Evolutionary conservation across 2,329 filamentous ascomycete species (phyloP), one percentile per base, ranked within the genome.

Genomic region (Arthrobotrys sinensis): DNA sequence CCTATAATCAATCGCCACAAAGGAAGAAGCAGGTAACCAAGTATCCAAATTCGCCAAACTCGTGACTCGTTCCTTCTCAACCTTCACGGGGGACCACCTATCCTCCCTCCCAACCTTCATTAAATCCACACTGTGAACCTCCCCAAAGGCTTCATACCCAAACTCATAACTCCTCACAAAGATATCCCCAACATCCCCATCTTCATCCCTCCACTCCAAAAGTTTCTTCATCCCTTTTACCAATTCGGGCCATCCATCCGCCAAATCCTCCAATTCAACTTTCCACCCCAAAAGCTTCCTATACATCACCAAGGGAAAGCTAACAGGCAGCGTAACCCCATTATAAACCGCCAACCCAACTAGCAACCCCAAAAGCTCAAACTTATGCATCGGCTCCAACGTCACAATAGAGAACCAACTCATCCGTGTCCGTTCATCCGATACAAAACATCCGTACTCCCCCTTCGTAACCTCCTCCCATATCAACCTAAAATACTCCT

Each of bases 281-380:
- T 92, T 89, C 7, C 91, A 73, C 7, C 89, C 90, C 0, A 97
- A 86, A 0, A 98, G 87, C 81, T 93, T 93, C 66, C 90, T 88
- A 84, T 99, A 99, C 2, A 99, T 88, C 0, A 91, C 92, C 72
- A 90, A 88, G 0, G 96, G 96, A 78, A 99, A 96, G 0, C 92
- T 97, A 48, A 98, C 88, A 0, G 96, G 96, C 0, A 99, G 86
- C 0, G 94, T 97, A 24, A 98, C 87, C 0, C 95, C 95, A 81
- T 99, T 99, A 85, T 96, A 97, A 3, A 98, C 86, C 4, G 96
- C 96, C 16, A 99, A 87, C 0, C 93, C 96, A 80, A 97, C 88
- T n/a, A 98, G 85, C 10, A 97, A 85, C 0, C 96, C 96, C 36
- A 97, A 87, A 19, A 98, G 88, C 84, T 98, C 93, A 82, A 92